Percentiles rank a stretch among this genome's conserved stretches.
These are phyloP conservation scores for Xylariaceae sp. DNA, from an alignment of 2,329 filamentous ascomycete species.

Conservation along the genomic window DNA sequence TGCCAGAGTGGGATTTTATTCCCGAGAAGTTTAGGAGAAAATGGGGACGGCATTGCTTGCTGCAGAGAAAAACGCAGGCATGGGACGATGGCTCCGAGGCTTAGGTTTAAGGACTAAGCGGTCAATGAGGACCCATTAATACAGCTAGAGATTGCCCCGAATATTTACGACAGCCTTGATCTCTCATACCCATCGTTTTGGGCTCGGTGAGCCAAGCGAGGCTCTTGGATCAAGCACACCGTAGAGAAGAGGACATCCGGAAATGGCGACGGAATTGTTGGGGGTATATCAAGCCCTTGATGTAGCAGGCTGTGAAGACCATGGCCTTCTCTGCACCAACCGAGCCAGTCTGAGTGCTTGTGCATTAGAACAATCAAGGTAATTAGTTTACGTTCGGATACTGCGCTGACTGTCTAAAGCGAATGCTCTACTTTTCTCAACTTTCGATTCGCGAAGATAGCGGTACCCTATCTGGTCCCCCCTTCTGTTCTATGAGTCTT, in stretches of 20 bases:
- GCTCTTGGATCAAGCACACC: neutral
- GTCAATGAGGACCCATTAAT: neutral
- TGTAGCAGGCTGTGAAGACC: neutral
- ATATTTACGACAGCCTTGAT: neutral
- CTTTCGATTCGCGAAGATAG: neutral
- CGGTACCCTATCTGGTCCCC: too few species aligned
- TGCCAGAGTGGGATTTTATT: slow-evolving; percentile 72
- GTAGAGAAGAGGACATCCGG: neutral
- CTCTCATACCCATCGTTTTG: neutral
- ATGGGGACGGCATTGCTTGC: slow-evolving; percentile 88
- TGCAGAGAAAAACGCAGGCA: slow-evolving; percentile 57
- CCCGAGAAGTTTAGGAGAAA: slow-evolving; percentile 71
- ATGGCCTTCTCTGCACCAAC: neutral
- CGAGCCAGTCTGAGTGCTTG: neutral
- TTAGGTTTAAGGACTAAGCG: neutral
- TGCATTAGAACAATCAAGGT: neutral
- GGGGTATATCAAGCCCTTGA: neutral
- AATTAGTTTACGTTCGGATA: neutral
- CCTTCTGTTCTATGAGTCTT: too few species aligned
- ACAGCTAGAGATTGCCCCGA: neutral
- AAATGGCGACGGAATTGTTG: neutral
- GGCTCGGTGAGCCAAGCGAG: neutral
- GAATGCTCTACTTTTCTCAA: neutral
- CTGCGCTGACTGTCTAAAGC: neutral
- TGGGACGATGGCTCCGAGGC: neutral